Evolutionary conservation across 2,329 filamentous ascomycete genomes (phyloP), one percentile per base, ranked within the genome.

Genomic region (Alternaria gansuensis): DNA sequence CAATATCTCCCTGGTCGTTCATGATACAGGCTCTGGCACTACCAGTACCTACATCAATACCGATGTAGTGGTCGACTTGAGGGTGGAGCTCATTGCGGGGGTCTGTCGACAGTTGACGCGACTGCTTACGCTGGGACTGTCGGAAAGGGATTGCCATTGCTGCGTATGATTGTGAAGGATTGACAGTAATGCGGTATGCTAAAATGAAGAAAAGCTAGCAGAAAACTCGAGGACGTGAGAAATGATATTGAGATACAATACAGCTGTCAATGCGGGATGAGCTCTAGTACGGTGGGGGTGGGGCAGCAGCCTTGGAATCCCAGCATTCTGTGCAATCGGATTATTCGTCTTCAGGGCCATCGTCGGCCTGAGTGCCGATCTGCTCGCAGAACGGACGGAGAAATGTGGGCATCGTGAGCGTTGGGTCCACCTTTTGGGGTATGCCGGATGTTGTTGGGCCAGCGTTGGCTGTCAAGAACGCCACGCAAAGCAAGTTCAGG

Each of bases 21-120:
- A 99, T 97, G 75, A 99, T 92, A 79, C 95, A 98, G 54, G 95
- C 95, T 75, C 95, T 88, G 37, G 94, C 95, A 76, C 92, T 97
- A 55, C 95, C 95, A 21, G 95, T 99, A 51, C 95, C 95, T 50
- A 99, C 94, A 81, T 99, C 95, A 69, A 99, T 92, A 61, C 94
- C 94, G 73, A 98, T 88, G 75, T 85, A 88, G 72, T 88, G 85
- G 69, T 87, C 83, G 65, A 83, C 77, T 60, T 85, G 82, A 39
- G 84, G 80, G 53, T 81, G 81, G 51, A 88, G 78, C 67, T 87
- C 84, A 70, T 88, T 85, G 65, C 84, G 82, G 49, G 82, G 80
- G 70, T 82, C 81, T 39, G 80, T 78, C 13, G 79, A 82, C 77
- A 82, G 77, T 66, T 82, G 80, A 54, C 80, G 78, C 60, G 80